These are phyloP conservation scores for Leccinum fibrillosum DNA, from an alignment of 768 basidiomycete genomes.

Conservation along the genomic window DNA sequence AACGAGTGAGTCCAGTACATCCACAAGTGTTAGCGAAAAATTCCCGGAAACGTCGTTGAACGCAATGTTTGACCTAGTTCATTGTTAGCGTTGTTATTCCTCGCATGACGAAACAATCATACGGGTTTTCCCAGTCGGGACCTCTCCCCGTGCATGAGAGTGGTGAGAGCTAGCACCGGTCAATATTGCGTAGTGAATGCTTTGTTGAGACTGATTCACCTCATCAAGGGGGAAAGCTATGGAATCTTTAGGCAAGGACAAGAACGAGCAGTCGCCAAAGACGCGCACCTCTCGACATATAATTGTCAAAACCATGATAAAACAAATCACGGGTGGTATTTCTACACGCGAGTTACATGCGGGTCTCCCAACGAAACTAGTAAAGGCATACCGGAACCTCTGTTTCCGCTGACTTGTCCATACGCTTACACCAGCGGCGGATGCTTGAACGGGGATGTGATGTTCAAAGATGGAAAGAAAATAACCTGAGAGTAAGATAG, in stretches of 20 bases:
- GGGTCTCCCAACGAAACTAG: neutral
- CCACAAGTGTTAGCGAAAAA: constrained; percentile 80
- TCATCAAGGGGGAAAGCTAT: constrained; percentile 85
- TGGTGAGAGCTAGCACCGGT: constrained; percentile 66
- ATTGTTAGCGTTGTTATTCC: constrained; percentile 12
- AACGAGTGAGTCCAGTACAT: constrained; percentile 86
- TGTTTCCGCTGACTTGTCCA: constrained; percentile 62
- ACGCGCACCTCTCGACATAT: constrained; percentile 76
- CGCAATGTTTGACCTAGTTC: constrained; percentile 60
- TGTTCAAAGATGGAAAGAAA: constrained; percentile 38
- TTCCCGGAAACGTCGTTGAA: constrained; percentile 94
- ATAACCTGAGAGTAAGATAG: constrained; percentile 41
- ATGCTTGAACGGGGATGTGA: constrained; percentile 12
- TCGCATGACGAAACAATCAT: constrained; percentile 30
- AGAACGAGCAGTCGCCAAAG: neutral
- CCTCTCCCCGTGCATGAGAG: constrained; percentile 84
- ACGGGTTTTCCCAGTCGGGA: constrained; percentile 86
- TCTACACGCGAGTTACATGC: constrained; percentile 35
- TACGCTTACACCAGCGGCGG: constrained; percentile 25
- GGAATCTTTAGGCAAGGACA: constrained; percentile 20
- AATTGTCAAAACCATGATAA: constrained; percentile 88
- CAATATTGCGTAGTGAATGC: constrained; percentile 7
- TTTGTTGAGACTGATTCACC: constrained; percentile 38
- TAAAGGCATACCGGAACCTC: constrained; percentile 46
- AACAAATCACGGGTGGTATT: constrained; percentile 74